Conservation (phyloP, 2,329 filamentous ascomycete genomes). For the Pseudogymnoascus sp. region DNA sequence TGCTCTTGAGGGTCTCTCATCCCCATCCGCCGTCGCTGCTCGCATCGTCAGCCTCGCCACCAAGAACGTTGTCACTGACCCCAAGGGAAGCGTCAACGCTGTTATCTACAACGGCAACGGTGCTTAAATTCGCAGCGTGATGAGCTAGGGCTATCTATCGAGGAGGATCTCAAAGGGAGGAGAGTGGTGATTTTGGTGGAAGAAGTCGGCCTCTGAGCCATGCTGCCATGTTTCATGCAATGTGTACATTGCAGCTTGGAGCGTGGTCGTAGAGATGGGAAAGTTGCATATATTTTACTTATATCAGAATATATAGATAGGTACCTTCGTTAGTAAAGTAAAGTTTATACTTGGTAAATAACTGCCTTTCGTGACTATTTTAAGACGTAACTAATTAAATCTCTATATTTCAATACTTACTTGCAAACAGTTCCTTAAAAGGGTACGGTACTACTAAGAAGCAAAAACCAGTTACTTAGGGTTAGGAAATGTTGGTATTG, state of each 20-base stretch:
- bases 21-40: constrained; percentile 39
- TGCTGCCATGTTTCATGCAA: not conserved
- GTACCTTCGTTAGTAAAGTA: not conserved
- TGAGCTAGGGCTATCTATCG: not conserved
- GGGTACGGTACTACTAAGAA: no score
- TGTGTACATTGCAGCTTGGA: not conserved
- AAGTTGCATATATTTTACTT: not conserved
- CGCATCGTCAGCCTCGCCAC: constrained; percentile 38
- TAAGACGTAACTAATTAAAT: no score
- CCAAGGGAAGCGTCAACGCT: constrained; percentile 40
- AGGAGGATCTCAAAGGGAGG: not conserved
- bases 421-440: no score
- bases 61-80: constrained; percentile 33
- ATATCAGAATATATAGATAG: not conserved
- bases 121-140: constrained; percentile 18
- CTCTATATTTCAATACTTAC: no score
- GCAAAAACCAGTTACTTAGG: no score
- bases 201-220: not conserved
- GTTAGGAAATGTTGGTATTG: no score
- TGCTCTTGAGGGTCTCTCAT: constrained; percentile 34
- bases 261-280: not conserved
- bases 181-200: not conserved
- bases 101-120: constrained; percentile 48
- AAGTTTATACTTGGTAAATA: no score
- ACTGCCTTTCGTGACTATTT: no score